Conservation (phyloP, 495 filamentous ascomycete genomes). For the Penicillium cataractarum region DNA sequence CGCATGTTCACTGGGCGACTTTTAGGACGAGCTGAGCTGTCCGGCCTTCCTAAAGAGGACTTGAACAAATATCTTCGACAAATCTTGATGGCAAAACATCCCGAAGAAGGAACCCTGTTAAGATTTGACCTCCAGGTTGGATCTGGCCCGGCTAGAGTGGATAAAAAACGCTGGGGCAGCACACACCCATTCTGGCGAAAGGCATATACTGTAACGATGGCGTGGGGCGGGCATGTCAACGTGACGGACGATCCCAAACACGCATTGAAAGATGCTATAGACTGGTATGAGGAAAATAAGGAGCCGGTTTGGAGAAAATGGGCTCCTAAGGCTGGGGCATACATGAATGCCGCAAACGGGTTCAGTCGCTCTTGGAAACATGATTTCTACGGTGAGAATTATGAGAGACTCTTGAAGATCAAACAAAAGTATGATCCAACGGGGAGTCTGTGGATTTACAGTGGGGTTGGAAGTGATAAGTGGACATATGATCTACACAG, state of each 20-base stretch:
- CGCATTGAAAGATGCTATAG: not conserved
- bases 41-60: slow-evolving; percentile 11
- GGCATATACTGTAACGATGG: slow-evolving; percentile 23
- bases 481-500: slow-evolving; percentile 28
- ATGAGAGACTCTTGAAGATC: slow-evolving; percentile 46
- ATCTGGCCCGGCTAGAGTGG: slow-evolving; percentile 14
- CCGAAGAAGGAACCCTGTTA: slow-evolving; percentile 13
- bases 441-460: slow-evolving; percentile 41
- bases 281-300: slow-evolving; percentile 16
- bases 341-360: slow-evolving; percentile 47
- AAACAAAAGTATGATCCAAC: slow-evolving; percentile 58
- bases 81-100: slow-evolving; percentile 1
- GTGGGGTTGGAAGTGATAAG: slow-evolving; percentile 28
- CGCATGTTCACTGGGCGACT: slow-evolving; percentile 28
- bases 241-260: slow-evolving; percentile 8
- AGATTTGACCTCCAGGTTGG: slow-evolving; percentile 30
- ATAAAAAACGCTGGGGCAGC: slow-evolving; percentile 13
- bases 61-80: slow-evolving; percentile 9
- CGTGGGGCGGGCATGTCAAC: slow-evolving; percentile 19
- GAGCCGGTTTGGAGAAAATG: slow-evolving; percentile 31
- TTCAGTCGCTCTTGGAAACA: slow-evolving; percentile 60
- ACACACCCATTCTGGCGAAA: slow-evolving; percentile 26
- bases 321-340: slow-evolving; percentile 28
- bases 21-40: slow-evolving; percentile 26
- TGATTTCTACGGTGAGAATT: slow-evolving; percentile 61